Conservation (phyloP, 1,284 basidiomycete species). For the Malassezia arunalokei region DNA sequence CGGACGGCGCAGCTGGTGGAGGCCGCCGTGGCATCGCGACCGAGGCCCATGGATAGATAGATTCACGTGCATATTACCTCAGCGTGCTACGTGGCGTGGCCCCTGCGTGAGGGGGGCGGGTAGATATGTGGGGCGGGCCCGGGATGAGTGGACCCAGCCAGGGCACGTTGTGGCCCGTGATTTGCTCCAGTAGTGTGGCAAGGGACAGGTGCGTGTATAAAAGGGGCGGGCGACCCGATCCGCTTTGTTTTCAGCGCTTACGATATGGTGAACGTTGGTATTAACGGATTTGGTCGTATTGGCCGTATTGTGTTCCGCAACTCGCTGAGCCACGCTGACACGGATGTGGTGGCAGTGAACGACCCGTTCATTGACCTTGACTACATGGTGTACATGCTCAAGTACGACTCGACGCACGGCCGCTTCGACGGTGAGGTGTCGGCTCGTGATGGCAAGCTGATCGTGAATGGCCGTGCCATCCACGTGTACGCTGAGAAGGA, state of each 20-base stretch:
- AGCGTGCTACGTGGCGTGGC: background rate
- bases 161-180: background rate
- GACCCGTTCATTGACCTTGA: constrained; percentile 84
- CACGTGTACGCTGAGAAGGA: constrained; percentile 71
- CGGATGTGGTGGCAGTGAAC: constrained; percentile 45
- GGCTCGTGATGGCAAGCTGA: constrained; percentile 76
- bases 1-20: constrained; percentile 57
- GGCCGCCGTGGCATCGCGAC: constrained; percentile 18
- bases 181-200: background rate
- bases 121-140: background rate
- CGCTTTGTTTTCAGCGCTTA: background rate
- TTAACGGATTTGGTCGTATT: constrained; percentile 41
- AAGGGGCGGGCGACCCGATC: background rate
- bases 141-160: background rate
- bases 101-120: background rate
- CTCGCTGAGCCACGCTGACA: constrained; percentile 37
- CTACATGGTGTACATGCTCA: constrained; percentile 73
- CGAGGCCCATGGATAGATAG: background rate
- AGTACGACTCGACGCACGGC: constrained; percentile 96
- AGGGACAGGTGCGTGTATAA: background rate
- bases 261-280: constrained; percentile 3
- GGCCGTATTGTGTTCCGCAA: constrained; percentile 79
- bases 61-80: background rate
- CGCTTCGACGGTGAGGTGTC: constrained; percentile 78
- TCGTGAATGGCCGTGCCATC: constrained; percentile 70